These are phyloP conservation scores for Neocallimastix lanati DNA, from an alignment of 192 early-diverging fungal species.

Conservation along the genomic window DNA sequence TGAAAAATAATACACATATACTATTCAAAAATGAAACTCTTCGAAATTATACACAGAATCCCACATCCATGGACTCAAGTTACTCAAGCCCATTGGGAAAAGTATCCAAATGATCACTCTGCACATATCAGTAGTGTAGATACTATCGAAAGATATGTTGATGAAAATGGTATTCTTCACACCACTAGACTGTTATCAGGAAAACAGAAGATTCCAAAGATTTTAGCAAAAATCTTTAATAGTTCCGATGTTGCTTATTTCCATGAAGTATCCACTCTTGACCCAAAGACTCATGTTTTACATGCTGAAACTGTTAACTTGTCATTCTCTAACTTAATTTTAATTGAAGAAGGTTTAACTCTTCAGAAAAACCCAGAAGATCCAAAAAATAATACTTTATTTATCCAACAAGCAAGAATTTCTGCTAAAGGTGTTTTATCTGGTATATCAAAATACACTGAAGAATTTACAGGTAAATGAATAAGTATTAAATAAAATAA, in stretches of 20 bases:
- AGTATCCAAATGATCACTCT: slow-evolving; percentile 91
- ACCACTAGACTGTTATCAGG: slow-evolving; percentile 84
- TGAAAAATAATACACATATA: no score
- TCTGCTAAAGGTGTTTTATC: slow-evolving; percentile 46
- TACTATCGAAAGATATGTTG: slow-evolving; percentile 59
- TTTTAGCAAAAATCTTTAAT: slow-evolving; percentile 35
- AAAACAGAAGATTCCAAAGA: slow-evolving; percentile 64
- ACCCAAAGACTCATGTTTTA: slow-evolving; percentile 51
- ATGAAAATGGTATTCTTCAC: slow-evolving; percentile 63
- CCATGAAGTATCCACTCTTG: slow-evolving; percentile 73
- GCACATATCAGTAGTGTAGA: slow-evolving; percentile 85
- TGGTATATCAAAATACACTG: slow-evolving; percentile 7
- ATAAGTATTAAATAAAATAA: no score
- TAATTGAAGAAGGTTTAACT: slow-evolving; percentile 64
- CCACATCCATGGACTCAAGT: slow-evolving; percentile 63
- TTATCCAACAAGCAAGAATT: slow-evolving; percentile 72
- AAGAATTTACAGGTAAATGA: neutral
- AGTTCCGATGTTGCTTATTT: slow-evolving; percentile 50
- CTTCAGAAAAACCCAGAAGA: slow-evolving; percentile 16
- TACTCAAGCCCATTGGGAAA: slow-evolving; percentile 77
- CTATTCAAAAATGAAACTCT: slow-evolving; percentile 68
- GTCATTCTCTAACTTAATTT: slow-evolving; percentile 63
- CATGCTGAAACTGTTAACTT: slow-evolving; percentile 70
- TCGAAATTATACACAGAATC: slow-evolving; percentile 59
- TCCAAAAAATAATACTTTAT: slow-evolving; percentile 16